Evolutionary conservation across 495 filamentous ascomycete genomes (phyloP), one percentile per base, ranked within the genome.

Genomic region (Bacidia gigantensis): DNA sequence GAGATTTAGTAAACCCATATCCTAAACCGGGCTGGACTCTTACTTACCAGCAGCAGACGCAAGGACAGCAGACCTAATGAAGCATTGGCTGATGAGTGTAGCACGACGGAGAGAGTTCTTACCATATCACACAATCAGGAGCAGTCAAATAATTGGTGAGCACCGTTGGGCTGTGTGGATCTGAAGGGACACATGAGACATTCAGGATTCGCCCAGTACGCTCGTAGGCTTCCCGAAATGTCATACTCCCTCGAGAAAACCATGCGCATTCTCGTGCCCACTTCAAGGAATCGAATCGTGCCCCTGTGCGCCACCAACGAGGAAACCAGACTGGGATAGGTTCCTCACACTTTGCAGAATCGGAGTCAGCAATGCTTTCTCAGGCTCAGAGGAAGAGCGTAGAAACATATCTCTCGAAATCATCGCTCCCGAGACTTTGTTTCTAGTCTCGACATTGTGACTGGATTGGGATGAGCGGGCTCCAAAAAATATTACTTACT

Each of bases 161-260:
- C 50, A 96, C 89, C 11, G 86, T 87, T 1, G 89, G 89, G 26
- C 83, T 87, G 66, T 98, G 87, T 29, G 92, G 93, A 64, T 98
- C 92, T 1, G 89, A 89, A 2, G 92, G 93, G n/a, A 98, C 84
- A 67, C 92, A 98, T 22, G 84, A 86, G 29, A 98, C 88, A 63
- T 98, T 98, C 52, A 98, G 72, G 52, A 97, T 89, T 20, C 92
- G 80, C 0, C 92, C 92, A 0, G 93, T 98, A 21, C 89, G 80
- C 64, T 94, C 81, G 65, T 95, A 97, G 2, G 92, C 92, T 68
- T 98, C 93, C 29, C 81, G 77, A 64, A 98, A 98, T 2, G 92
- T 98, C 66, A 87, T 87, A 44, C 80, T 87, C 42, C 92, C 92
- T 57, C 84, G 75, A 43, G 80, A 81, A 67, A 89, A 96, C 92